A percentile compares a stretch with the other conserved stretches of the same genome.
phyloP scores from a whole-genome alignment of 2,329 filamentous ascomycete species.

The Cercospora zeina region DNA sequence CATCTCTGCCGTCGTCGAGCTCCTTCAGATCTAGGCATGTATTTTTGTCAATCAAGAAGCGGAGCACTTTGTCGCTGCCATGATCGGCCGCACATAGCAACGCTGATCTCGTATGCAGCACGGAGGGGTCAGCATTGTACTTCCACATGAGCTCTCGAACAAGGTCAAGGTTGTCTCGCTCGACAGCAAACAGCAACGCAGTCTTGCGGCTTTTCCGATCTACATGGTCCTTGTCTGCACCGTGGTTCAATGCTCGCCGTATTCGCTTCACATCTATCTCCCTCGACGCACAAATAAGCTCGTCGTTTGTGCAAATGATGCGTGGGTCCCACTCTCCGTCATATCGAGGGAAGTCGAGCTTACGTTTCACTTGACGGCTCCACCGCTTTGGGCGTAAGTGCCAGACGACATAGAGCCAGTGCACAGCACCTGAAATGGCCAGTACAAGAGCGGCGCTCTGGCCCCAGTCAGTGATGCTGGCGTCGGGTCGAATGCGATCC shows the following conservation, averaged over 20 bases:
- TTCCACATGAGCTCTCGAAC: background rate
- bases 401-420: background rate
- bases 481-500: background rate
- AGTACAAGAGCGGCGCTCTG: background rate
- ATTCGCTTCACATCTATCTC: background rate
- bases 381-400: background rate
- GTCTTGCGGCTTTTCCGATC: background rate
- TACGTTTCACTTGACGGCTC: background rate
- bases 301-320: background rate
- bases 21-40: background rate
- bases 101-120: background rate
- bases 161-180: background rate
- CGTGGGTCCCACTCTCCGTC: background rate
- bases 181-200: background rate
- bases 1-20: background rate
- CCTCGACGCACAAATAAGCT: background rate
- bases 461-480: background rate
- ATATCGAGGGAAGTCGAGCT: background rate
- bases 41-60: background rate
- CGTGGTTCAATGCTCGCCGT: background rate
- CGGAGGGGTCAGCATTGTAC: background rate
- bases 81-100: background rate
- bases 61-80: background rate
- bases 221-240: background rate
- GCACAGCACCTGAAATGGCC: background rate